Evolutionary conservation across 2,329 filamentous ascomycete species (phyloP).

Genomic region (Claviceps sp.): DNA sequence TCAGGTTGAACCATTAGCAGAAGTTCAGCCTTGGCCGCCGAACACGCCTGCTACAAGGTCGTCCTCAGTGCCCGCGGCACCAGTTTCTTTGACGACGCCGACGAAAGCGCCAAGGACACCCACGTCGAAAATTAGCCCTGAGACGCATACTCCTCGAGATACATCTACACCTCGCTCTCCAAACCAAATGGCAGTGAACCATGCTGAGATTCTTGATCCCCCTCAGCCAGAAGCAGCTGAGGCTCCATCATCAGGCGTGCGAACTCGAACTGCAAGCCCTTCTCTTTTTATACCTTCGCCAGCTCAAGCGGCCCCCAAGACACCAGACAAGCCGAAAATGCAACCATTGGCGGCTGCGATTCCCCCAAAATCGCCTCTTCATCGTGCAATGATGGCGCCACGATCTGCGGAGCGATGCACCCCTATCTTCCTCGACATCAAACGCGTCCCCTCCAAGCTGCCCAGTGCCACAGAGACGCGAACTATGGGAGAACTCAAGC

Average conservation of each 20-base stretch:
- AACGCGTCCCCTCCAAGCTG: background rate
- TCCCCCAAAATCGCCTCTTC: background rate
- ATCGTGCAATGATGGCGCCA: constrained; percentile 2
- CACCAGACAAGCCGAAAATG: constrained; percentile 1
- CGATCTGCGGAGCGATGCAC: constrained; percentile 6
- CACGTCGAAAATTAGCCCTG: background rate
- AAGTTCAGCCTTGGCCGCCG: background rate
- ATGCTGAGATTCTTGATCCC: background rate
- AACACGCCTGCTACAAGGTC: background rate
- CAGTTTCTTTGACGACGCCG: background rate
- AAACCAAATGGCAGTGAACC: background rate
- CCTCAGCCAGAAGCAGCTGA: background rate
- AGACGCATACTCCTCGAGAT: background rate
- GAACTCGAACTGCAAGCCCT: background rate
- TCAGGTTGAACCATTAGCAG: background rate
- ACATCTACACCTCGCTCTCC: background rate
- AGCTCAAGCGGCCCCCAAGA: background rate
- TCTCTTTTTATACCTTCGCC: constrained; percentile 2
- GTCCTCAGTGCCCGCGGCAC: background rate
- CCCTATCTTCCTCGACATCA: constrained; percentile 3
- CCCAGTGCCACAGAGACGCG: constrained; percentile 1
- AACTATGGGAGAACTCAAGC: constrained; percentile 6
- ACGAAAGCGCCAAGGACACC: background rate
- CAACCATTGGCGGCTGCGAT: background rate
- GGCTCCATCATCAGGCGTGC: background rate